These are phyloP conservation scores for Alternaria conjuncta DNA, from an alignment of 2,329 filamentous ascomycete species.

Conservation along the genomic window DNA sequence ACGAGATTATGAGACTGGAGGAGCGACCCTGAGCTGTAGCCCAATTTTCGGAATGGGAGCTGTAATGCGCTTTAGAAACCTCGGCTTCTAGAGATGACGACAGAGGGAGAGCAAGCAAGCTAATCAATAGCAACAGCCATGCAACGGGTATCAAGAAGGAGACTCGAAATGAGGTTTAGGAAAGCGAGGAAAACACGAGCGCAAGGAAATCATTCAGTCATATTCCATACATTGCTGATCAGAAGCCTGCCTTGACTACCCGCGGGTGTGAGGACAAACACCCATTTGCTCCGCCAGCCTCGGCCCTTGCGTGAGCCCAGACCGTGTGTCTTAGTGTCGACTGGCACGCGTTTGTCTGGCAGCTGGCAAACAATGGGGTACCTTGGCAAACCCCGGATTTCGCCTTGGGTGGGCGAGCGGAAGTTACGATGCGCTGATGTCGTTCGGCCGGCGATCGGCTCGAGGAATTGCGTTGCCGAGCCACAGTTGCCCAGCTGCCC, in stretches of 20 bases:
- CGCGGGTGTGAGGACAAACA: slow-evolving; percentile 42
- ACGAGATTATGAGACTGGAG: background rate
- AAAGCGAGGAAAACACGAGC: slow-evolving; percentile 11
- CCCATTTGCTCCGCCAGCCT: slow-evolving; percentile 38
- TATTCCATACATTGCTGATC: slow-evolving; percentile 18
- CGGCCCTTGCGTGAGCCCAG: slow-evolving; percentile 42
- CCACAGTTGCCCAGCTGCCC: background rate
- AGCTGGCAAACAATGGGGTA: slow-evolving; percentile 7
- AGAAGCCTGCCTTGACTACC: slow-evolving; percentile 23
- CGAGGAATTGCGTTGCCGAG: slow-evolving; percentile 22
- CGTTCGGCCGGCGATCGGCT: slow-evolving; percentile 42
- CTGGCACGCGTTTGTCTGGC: slow-evolving; percentile 26
- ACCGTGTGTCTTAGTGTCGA: slow-evolving; percentile 16
- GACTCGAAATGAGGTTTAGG: slow-evolving; percentile 4
- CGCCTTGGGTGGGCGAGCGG: slow-evolving; percentile 43
- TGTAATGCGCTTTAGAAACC: background rate
- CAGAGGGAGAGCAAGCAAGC: slow-evolving; percentile 21
- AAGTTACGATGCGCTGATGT: slow-evolving; percentile 30
- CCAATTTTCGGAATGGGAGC: background rate
- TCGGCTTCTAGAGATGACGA: slow-evolving; percentile 10
- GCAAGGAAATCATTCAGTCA: slow-evolving; percentile 32
- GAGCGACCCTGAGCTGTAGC: background rate
- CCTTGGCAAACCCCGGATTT: slow-evolving; percentile 37
- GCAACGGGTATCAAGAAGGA: slow-evolving; percentile 9
- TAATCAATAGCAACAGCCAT: background rate